Evolutionary conservation across 1,284 basidiomycete species (phyloP).

Genomic region (Waitea zeae): DNA sequence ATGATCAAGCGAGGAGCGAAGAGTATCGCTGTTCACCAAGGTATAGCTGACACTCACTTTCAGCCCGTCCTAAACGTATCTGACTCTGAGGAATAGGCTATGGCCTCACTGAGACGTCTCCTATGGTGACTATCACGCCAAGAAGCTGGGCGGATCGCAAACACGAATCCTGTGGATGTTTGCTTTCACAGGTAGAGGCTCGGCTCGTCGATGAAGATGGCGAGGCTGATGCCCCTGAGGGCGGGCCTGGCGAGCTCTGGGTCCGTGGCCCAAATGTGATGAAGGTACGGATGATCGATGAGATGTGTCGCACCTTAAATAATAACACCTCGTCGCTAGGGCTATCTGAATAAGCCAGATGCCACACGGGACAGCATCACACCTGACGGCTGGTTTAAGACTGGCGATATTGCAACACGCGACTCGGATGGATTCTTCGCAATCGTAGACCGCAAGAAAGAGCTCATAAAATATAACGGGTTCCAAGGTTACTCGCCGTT

Average conservation of each 20-base stretch:
- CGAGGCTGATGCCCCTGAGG: constrained; percentile 31
- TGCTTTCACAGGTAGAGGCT: constrained; percentile 64
- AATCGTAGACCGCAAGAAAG: constrained; percentile 60
- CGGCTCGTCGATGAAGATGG: constrained; percentile 48
- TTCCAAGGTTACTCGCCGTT: no score
- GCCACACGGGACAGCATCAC: constrained; percentile 58
- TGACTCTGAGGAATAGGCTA: constrained; percentile 28
- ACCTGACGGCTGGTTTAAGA: constrained; percentile 67
- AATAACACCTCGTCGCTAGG: constrained; percentile 15
- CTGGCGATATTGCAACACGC: constrained; percentile 54
- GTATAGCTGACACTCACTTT: constrained; percentile 17
- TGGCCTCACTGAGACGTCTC: constrained; percentile 68
- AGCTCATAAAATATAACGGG: constrained; percentile 74
- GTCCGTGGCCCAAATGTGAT: constrained; percentile 62
- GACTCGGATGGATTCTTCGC: constrained; percentile 48
- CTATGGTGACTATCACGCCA: constrained; percentile 34
- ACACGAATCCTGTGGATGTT: no score
- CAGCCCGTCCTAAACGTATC: constrained; percentile 2
- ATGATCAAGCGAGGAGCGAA: constrained; percentile 21
- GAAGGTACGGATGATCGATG: constrained; percentile 44
- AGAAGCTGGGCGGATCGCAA: constrained; percentile 15
- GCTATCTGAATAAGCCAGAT: constrained; percentile 45
- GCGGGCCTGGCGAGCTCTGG: constrained; percentile 67
- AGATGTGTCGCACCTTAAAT: background rate
- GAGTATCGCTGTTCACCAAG: constrained; percentile 22